Base-by-base conservation (phyloP, 192 early-diverging fungal species). In the Glomus cerebriforme region DNA sequence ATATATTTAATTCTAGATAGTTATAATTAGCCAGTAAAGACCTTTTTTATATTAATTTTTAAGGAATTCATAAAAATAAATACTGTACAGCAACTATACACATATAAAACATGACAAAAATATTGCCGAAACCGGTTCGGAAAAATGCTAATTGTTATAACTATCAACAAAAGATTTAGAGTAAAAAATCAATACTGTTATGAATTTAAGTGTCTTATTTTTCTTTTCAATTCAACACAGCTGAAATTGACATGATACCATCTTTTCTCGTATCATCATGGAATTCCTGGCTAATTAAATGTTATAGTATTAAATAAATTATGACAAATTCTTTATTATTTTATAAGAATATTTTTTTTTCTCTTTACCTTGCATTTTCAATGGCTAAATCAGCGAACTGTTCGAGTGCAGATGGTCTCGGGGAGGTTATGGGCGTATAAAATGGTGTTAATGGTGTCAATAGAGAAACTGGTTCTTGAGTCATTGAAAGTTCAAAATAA, bases 311-410 rank as follows among this genome's bases (percentile, higher is more conserved):
- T 34, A 34, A 35, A 35, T 67, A 67, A 34, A 29, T 43, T 43
- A 43, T 2, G 39, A 43, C 12, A 63, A 3, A 31, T 24, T 15
- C 5, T 17, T 32, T 15, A 35, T 22, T 34, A 29, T 22, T 8
- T 17, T 34, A 67, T 3, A 35, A 67, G 37, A n/a, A 22, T 34
- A 19, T 7, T 34, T 22, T 34, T 5, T 35, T 31, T 31, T 64
- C 26, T 31, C 29, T 22, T n/a, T 37, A 67, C 65, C 65, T 67
- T 37, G 65, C 12, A 37, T 67, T 67, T 22, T 67, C 7, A 37
- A 67, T 67, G 8, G 65, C 65, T 34, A 67, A 67, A 67, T 67
- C 32, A 4, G 65, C 65, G 5, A 67, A 19, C 22, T 67, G 65
- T 22, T 67, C 65, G 19, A 67, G 17, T 17, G 31, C 65, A 22